Evolutionary conservation across 2,329 filamentous ascomycete genomes (phyloP), one percentile per base, ranked within the genome.

Genomic region (Talaromyces sp.): DNA sequence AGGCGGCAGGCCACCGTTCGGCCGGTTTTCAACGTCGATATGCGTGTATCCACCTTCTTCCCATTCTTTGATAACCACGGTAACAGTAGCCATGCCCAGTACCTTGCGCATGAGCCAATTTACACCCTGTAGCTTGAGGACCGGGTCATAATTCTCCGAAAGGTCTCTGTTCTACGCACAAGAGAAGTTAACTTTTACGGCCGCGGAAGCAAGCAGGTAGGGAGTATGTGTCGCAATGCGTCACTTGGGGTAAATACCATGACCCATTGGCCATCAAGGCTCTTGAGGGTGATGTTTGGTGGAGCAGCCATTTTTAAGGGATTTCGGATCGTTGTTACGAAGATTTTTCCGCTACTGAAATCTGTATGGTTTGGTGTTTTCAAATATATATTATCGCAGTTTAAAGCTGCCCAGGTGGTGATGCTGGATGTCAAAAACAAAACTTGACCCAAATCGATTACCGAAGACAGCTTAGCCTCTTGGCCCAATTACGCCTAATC

Each of bases 71-170:
- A 56, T 56, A 17, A 56, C 25, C 25, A 56, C 50, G 17, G 50
- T 56, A 25, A 56, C 50, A 35, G 25, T 56, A n/a, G 50, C 50
- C 50, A 56, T 56, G 50, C 50, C 50, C 50, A 56, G 50, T 56
- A 56, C 50, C 50, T 56, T 56, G 27, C 50, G 50, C 50, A 56
- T 56, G n/a, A 56, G 50, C 50, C 50, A 56, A 56, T 56, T 56
- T 10, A 56, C 50, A 8, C 50, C 50, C 50, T 56, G 50, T 15
- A 56, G 50, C 50, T 56, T 56, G 50, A 56, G 50, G 27, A 56
- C 50, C 10, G 50, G 50, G 8, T 56, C 50, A 56, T 56, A 56
- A 56, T 56, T 56, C 7, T 56, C 50, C 27, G 50, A 56, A 19
- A 56, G 50, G 11, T 56, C 50, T 27, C 50, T 56, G 33, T 56